phyloP scores from a whole-genome alignment of 257 asterid species.

The Paraleonurus japonicus region DNA sequence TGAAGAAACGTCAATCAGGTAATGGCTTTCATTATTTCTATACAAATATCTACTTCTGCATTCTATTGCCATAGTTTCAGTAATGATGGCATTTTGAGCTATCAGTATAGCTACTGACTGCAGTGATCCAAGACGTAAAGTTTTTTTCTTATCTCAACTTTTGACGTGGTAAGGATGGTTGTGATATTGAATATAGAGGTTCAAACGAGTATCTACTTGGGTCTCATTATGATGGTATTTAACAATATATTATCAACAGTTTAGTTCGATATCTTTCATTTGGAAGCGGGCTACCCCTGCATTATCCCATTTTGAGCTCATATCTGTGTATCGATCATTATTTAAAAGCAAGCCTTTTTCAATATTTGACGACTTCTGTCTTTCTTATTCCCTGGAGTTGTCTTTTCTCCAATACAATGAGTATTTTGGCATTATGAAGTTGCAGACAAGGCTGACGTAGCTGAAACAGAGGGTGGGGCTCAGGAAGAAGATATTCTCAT shows the following conservation, averaged over 20 bases:
- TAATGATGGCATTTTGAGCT: neutral
- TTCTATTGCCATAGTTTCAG: slow-evolving; percentile 9
- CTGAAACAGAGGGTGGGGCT: slow-evolving; percentile 66
- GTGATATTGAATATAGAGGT: slow-evolving; percentile 1
- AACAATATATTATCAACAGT: neutral
- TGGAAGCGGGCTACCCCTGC: slow-evolving; percentile 3
- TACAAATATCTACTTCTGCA: slow-evolving; percentile 13
- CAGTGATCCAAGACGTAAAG: neutral
- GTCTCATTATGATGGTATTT: slow-evolving; percentile 8
- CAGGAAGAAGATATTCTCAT: slow-evolving; percentile 77
- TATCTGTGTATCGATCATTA: neutral
- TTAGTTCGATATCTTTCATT: neutral
- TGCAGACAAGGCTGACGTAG: slow-evolving; percentile 74
- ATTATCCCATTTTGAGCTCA: neutral
- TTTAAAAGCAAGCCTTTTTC: neutral
- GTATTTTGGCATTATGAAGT: slow-evolving; percentile 19
- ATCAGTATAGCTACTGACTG: neutral
- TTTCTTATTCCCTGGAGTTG: neutral
- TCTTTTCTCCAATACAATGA: slow-evolving; percentile 9
- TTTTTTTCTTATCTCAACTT: neutral
- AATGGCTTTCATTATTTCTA: slow-evolving; percentile 20
- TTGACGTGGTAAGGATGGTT: neutral
- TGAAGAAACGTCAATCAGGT: slow-evolving; percentile 90
- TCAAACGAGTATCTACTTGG: slow-evolving; percentile 1
- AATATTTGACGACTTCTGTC: neutral